A percentile compares a stretch with the other conserved stretches of the same genome.
Conservation (phyloP, 352 stramenopile genomes). For the Phytopythium delawarense region DNA sequence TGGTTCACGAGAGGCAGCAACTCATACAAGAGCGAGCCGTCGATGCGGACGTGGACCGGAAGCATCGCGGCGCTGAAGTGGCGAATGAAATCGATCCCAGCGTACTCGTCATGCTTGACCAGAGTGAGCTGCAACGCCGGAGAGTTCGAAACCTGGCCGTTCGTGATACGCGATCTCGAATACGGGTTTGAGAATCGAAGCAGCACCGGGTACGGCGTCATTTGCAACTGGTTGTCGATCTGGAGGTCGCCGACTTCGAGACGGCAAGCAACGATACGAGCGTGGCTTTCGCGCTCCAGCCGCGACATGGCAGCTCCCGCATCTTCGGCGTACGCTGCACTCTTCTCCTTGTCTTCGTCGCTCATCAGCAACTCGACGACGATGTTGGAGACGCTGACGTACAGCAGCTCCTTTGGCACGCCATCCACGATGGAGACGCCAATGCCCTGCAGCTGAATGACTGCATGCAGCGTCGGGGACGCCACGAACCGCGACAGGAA, state of each 20-base stretch:
- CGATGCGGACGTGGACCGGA: constrained; percentile 75
- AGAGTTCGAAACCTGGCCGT: constrained; percentile 47
- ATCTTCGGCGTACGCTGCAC: constrained; percentile 34
- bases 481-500: constrained; percentile 50
- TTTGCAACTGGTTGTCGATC: constrained; percentile 83
- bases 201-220: constrained; percentile 80
- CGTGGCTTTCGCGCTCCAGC: constrained; percentile 47
- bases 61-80: constrained; percentile 73
- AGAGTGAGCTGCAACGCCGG: constrained; percentile 72
- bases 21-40: constrained; percentile 77
- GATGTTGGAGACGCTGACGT: constrained; percentile 65
- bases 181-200: constrained; percentile 75
- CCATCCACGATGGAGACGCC: constrained; percentile 76
- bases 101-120: constrained; percentile 85
- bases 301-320: constrained; percentile 39
- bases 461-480: constrained; percentile 44
- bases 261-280: constrained; percentile 54
- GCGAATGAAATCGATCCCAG: constrained; percentile 83
- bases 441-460: constrained; percentile 60
- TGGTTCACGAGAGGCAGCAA: constrained; percentile 63
- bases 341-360: constrained; percentile 35
- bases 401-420: constrained; percentile 74
- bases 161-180: constrained; percentile 37
- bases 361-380: constrained; percentile 55
- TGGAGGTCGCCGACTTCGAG: constrained; percentile 81